These are phyloP conservation scores for Gracilaria domingensis DNA, from an alignment of 23 red algal species.

Conservation along the genomic window DNA sequence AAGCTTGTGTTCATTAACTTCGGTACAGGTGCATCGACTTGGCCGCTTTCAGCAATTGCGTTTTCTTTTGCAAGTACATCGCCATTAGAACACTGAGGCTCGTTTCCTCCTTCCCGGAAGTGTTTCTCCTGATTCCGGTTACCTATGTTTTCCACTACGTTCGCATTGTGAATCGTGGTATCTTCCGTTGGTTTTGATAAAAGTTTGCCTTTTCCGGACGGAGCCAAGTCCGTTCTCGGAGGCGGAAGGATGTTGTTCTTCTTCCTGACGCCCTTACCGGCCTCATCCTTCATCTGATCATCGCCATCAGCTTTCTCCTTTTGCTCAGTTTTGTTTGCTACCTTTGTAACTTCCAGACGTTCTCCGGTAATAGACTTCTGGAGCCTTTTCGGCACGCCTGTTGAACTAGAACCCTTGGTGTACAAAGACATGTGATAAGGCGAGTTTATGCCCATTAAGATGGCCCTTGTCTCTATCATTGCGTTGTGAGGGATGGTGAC, in stretches of 20 bases:
- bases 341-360: background rate
- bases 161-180: background rate
- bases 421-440: background rate
- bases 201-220: background rate
- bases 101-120: background rate
- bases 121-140: background rate
- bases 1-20: background rate
- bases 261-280: background rate
- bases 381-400: background rate
- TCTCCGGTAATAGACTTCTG: background rate
- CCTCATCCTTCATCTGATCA: background rate
- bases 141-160: background rate
- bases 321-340: background rate
- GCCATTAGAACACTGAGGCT: background rate
- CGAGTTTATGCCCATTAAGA: constrained; percentile 13
- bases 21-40: background rate
- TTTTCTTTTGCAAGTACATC: background rate
- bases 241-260: background rate
- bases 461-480: constrained; percentile 5
- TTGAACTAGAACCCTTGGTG: background rate
- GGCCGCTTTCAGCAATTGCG: background rate
- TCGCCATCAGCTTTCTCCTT: background rate
- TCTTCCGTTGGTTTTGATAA: background rate
- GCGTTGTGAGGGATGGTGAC: background rate
- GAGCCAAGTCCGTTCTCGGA: background rate